Evolutionary conservation across 495 filamentous ascomycete genomes (phyloP), one percentile per base, ranked within the genome.

Genomic region (Penicillium antarcticum): DNA sequence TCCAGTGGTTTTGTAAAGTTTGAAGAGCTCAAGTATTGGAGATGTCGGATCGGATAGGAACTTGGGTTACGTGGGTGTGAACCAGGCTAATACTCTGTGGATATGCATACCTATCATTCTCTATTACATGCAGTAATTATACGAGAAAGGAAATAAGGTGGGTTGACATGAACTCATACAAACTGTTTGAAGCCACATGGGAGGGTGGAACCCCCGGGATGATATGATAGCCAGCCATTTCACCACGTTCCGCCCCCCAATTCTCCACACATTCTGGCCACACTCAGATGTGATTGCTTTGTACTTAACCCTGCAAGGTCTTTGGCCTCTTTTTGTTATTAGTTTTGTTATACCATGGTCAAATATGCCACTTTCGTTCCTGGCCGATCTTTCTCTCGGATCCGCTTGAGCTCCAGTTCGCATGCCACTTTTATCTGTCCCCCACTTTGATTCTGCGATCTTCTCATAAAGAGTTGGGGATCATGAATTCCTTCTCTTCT

Each of bases 141-240:
- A 29, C 7, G 26, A 29, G 8, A 29, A 29, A 29, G 7, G 26
- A 10, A 29, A 29, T 29, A 29, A 29, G 26, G 26, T 29, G 26
- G 26, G 26, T 8, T 29, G 26, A 29, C 26, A 29, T 29, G 21
- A 29, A 29, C 26, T 29, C 26, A 8, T 29, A 7, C 26, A 29
- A 23, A 23, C 21, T 4, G 4, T 4, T 23, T 23, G 21, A 45
- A 37, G 51, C 58, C 62, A 65, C 59, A 65, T 65, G 62, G 62
- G 43, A 24, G 36, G 29, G 46, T 53, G 54, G 51, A 53, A 42
- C 54, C 48, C 5, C 16, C 34, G 31, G 45, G 58, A 52, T 29
- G 49, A 49, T 57, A 48, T 62, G 38, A 46, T 52, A 62, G 61
- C 68, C 68, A 69, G 55, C 64, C 66, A 65, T 71, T 66, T 59